Evolutionary conservation across 2,329 filamentous ascomycete species (phyloP), one percentile per base, ranked within the genome.

Genomic region (Neophaeococcomyces mojaviensis): DNA sequence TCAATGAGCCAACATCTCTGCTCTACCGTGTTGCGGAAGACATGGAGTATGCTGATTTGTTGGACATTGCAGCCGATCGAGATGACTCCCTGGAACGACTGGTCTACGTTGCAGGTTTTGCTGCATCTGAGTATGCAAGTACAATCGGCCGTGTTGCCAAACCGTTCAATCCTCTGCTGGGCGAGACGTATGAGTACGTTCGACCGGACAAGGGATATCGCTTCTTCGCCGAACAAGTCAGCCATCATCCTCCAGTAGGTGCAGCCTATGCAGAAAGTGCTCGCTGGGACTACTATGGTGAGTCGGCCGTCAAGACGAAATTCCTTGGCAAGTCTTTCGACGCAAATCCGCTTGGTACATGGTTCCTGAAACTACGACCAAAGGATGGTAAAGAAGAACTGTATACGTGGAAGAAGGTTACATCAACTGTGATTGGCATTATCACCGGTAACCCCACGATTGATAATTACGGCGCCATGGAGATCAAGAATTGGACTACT

Each of bases 361-460:
- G 92, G 92, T 98, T 97, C 70, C 70, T 97, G 49, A 86, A 78
- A 59, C 73, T 98, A 22, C 82, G 88, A 1, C 88, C 89, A 0
- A 77, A 76, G 1, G 73, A 79, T 2, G 87, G 84, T 3, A 82
- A 84, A 58, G 82, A 86, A 53, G 92, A 98, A 56, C 72, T 96
- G 1, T 98, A 94, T 67, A 96, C 90, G 0, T 98, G 92, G 92
- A 97, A 96, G 69, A 98, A 98, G 69, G 88, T 96, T 15, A 97
- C 89, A 1, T 92, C 88, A 1, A 94, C 89, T 1, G 92, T 98
- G n/a, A 82, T 97, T 49, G 92, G 92, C 48, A 98, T 98, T 65
- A 96, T 98, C 59, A 97, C 90, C 0, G 92, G 92, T 39, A 95
- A 87, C 57, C 92, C 92, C 0, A 86, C 86, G 0, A 86, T 98